Conservation (phyloP, 2,329 filamentous ascomycete genomes). For the Saccharata proteae region DNA sequence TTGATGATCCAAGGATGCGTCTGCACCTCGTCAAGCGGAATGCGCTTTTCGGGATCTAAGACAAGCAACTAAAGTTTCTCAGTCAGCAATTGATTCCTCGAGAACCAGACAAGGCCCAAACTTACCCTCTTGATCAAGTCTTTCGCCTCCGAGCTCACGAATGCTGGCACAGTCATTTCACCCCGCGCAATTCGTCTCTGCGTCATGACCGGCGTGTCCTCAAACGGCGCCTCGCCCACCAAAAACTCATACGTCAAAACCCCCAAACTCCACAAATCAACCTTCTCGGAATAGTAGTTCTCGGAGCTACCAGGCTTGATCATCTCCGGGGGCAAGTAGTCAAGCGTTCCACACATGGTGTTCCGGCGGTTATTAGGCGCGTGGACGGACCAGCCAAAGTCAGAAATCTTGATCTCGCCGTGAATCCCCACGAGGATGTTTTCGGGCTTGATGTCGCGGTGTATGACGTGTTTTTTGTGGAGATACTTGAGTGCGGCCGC, state of each 20-base stretch:
- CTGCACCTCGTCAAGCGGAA: constrained; percentile 79
- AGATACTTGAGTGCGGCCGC: constrained; percentile 80
- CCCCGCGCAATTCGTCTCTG: constrained; percentile 76
- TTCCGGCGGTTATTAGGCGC: constrained; percentile 87
- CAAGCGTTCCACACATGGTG: constrained; percentile 93
- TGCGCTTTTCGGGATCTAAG: constrained; percentile 84
- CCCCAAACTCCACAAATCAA: constrained; percentile 91
- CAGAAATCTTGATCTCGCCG: constrained; percentile 95
- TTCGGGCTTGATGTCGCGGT: constrained; percentile 94
- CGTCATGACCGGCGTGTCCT: constrained; percentile 91
- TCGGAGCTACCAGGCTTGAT: constrained; percentile 67
- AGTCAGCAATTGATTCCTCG: constrained; percentile 4
- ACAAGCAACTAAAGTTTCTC: constrained; percentile 46
- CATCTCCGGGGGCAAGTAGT: constrained; percentile 98
- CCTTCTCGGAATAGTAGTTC: constrained; percentile 89
- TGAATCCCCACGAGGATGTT: constrained; percentile 95
- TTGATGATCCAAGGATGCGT: constrained; percentile 94
- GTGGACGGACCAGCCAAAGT: constrained; percentile 98
- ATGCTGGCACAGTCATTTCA: constrained; percentile 86
- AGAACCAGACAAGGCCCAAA: constrained; percentile 6
- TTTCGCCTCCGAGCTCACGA: constrained; percentile 78
- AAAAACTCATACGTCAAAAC: constrained; percentile 95
- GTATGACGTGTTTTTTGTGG: constrained; percentile 95
- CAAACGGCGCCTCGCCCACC: constrained; percentile 91
- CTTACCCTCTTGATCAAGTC: constrained; percentile 85